These are phyloP conservation scores for Sporothrix humicola DNA, from an alignment of 2,329 filamentous ascomycete genomes.

Conservation along the genomic window DNA sequence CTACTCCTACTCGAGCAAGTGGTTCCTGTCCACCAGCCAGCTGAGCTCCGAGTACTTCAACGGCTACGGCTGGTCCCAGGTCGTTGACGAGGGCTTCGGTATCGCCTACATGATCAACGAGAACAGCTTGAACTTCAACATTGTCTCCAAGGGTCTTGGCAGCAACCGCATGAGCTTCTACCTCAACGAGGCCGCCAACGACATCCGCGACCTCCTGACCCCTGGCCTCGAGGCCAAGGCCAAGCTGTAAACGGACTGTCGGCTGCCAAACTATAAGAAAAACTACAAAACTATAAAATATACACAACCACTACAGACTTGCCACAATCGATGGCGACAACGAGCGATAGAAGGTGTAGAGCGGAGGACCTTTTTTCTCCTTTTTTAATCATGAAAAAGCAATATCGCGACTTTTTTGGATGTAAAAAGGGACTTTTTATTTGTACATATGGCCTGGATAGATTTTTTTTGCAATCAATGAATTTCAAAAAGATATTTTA, in stretches of 20 bases:
- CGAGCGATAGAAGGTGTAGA: not conserved
- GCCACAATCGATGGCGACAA: not conserved
- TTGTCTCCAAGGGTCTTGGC: conserved; percentile 91
- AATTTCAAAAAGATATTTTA: not conserved
- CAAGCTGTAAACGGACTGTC: conserved; percentile 68
- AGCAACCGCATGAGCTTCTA: conserved; percentile 95
- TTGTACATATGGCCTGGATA: conserved; percentile 26
- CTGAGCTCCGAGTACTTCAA: conserved; percentile 97
- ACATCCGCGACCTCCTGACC: conserved; percentile 84
- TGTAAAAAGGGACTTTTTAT: not conserved
- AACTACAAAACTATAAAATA: not conserved
- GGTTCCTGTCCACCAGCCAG: conserved; percentile 89
- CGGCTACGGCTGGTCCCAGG: conserved; percentile 98
- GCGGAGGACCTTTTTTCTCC: not conserved
- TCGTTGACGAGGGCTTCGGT: conserved; percentile 93
- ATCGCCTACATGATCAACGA: conserved; percentile 93
- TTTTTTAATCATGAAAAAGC: conserved; percentile 10
- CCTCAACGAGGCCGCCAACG: conserved; percentile 88
- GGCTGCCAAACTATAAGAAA: not conserved
- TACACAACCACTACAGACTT: not conserved
- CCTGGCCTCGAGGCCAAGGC: conserved; percentile 83
- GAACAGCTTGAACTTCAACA: conserved; percentile 77
- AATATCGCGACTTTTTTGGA: not conserved
- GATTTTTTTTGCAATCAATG: not conserved
- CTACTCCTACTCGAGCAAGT: conserved; percentile 80